Evolutionary conservation across 2,329 filamentous ascomycete genomes (phyloP).

Genomic region (Eutypa lata): DNA sequence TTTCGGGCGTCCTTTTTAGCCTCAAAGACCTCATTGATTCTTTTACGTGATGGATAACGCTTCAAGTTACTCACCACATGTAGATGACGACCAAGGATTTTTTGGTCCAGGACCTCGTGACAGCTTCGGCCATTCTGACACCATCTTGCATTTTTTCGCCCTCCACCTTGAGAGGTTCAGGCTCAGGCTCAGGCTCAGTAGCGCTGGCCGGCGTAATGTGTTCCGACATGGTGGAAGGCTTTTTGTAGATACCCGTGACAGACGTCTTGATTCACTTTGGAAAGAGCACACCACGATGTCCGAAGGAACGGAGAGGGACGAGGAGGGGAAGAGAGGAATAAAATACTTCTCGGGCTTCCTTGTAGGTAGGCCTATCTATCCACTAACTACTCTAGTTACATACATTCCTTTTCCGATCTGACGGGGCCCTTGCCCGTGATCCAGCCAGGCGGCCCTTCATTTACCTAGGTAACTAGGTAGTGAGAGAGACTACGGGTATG

Average conservation of each 20-base stretch:
- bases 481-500: no score
- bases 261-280: background rate
- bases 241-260: background rate
- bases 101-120: conserved; percentile 38
- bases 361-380: background rate
- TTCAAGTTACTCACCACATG: conserved; percentile 25
- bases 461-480: no score
- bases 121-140: conserved; percentile 42
- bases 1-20: no score
- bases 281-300: background rate
- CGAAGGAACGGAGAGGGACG: background rate
- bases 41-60: background rate
- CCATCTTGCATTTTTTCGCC: conserved; percentile 30
- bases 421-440: no score
- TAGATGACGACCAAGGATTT: conserved; percentile 36
- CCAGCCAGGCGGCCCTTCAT: no score
- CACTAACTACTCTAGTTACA: no score
- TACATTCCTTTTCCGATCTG: no score
- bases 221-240: background rate
- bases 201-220: background rate
- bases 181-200: background rate
- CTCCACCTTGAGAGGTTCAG: background rate
- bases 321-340: background rate
- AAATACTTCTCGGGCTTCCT: background rate
- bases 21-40: no score